Conservation (phyloP, 176 grass and related monocot species). For the sorghum (Sorghum bicolor) region DNA sequence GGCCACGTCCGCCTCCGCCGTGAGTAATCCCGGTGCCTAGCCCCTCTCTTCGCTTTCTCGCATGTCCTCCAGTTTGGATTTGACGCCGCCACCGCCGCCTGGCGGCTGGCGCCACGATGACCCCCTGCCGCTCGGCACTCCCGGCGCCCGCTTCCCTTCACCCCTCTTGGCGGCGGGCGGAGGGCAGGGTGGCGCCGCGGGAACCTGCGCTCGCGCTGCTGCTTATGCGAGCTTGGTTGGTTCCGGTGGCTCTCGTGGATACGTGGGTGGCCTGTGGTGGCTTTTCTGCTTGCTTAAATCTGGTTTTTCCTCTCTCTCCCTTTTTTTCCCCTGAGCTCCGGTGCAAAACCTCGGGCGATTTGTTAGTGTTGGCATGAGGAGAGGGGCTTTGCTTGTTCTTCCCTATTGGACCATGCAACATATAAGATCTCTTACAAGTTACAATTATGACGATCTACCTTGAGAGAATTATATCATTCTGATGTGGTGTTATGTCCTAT, state of each 20-base stretch:
- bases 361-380: not conserved
- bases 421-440: not conserved
- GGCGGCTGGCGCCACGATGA: not conserved
- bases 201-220: not conserved
- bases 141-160: not conserved
- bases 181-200: not conserved
- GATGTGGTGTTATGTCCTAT: not conserved
- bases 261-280: not conserved
- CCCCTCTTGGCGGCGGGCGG: not conserved
- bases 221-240: not conserved
- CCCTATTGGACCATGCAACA: not conserved
- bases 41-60: not conserved
- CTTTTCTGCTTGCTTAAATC: constrained; percentile 18
- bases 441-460: not conserved
- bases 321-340: not conserved
- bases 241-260: not conserved
- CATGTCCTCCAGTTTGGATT: not conserved
- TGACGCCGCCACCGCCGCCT: not conserved
- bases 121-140: not conserved
- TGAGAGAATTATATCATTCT: not conserved
- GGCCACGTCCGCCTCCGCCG: not conserved
- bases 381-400: not conserved
- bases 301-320: not conserved
- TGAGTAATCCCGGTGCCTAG: not conserved
- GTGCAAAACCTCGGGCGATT: constrained; percentile 3